Conservation (phyloP, 1,284 basidiomycete genomes). For the Heterobasidion parviporum region DNA sequence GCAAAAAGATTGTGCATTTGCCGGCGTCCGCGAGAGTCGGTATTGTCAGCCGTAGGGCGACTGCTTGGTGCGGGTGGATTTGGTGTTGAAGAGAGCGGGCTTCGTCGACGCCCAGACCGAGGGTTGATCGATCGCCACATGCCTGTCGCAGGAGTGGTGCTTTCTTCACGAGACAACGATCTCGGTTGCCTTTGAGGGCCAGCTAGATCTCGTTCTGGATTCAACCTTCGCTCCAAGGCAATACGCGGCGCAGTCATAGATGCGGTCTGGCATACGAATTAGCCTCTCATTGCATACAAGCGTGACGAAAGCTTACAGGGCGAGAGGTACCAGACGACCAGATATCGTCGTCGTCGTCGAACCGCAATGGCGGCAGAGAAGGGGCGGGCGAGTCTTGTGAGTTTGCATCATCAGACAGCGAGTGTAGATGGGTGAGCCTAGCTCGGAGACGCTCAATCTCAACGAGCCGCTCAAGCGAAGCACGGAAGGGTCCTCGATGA, state of each 20-base stretch:
- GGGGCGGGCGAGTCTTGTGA: conserved; percentile 9
- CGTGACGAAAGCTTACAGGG: background rate
- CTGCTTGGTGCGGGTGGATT: background rate
- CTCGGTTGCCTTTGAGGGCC: too few species aligned
- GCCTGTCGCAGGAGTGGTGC: too few species aligned
- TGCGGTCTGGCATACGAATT: too few species aligned
- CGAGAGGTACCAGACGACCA: background rate
- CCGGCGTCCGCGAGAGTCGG: background rate
- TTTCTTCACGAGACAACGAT: too few species aligned
- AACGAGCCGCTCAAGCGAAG: conserved; percentile 28
- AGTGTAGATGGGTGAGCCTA: conserved; percentile 8
- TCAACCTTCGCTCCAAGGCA: too few species aligned
- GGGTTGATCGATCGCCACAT: too few species aligned
- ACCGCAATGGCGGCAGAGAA: conserved; percentile 15
- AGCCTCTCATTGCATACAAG: background rate
- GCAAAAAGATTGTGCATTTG: conserved; percentile 2
- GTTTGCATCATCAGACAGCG: conserved; percentile 1
- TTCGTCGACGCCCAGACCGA: background rate
- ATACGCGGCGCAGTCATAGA: too few species aligned
- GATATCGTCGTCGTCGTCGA: conserved; percentile 10
- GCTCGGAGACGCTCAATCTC: conserved; percentile 15
- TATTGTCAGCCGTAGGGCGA: background rate
- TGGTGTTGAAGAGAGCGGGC: background rate
- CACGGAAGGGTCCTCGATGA: conserved; percentile 34
- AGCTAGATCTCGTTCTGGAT: too few species aligned